A percentile compares a stretch with the other conserved stretches of the same genome.
Conservation (phyloP, 805 yeast genomes). For the Ogataea saltuana region DNA sequence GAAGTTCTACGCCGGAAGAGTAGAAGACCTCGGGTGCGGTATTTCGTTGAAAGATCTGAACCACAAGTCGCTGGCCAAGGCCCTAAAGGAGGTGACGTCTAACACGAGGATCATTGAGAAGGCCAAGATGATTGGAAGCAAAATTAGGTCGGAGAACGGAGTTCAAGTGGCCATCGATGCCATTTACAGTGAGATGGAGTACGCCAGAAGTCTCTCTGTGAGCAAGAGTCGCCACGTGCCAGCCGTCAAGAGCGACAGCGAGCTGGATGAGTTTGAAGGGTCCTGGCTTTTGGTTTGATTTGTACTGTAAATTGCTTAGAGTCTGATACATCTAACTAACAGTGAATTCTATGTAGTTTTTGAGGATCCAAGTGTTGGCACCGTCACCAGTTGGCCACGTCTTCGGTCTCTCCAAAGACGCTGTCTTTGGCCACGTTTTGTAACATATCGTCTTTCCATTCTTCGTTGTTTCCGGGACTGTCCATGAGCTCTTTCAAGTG, state of each 20-base stretch:
- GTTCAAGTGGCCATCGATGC: slow-evolving; percentile 72
- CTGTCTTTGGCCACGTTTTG: slow-evolving; percentile 55
- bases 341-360: slow-evolving; percentile 3
- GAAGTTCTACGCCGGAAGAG: slow-evolving; percentile 83
- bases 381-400: slow-evolving; percentile 88
- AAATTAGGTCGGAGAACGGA: slow-evolving; percentile 75
- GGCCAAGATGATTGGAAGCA: slow-evolving; percentile 62
- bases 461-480: slow-evolving; percentile 46
- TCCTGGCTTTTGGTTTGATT: slow-evolving; percentile 27
- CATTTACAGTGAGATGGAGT: slow-evolving; percentile 78
- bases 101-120: slow-evolving; percentile 65
- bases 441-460: slow-evolving; percentile 45
- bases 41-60: slow-evolving; percentile 68
- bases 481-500: slow-evolving; percentile 62
- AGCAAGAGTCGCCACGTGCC: slow-evolving; percentile 41
- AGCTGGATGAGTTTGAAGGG: slow-evolving; percentile 27
- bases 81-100: slow-evolving; percentile 66
- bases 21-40: slow-evolving; percentile 90
- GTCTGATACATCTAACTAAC: not conserved
- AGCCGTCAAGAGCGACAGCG: slow-evolving; percentile 19
- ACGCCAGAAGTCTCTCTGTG: slow-evolving; percentile 60
- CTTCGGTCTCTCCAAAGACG: slow-evolving; percentile 95
- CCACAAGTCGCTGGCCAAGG: slow-evolving; percentile 59
- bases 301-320: not conserved
- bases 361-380: not conserved